Evolutionary conservation across 306 rosid species (phyloP), one percentile per base, ranked within the genome.

Genomic region (Medicago lupulina): DNA sequence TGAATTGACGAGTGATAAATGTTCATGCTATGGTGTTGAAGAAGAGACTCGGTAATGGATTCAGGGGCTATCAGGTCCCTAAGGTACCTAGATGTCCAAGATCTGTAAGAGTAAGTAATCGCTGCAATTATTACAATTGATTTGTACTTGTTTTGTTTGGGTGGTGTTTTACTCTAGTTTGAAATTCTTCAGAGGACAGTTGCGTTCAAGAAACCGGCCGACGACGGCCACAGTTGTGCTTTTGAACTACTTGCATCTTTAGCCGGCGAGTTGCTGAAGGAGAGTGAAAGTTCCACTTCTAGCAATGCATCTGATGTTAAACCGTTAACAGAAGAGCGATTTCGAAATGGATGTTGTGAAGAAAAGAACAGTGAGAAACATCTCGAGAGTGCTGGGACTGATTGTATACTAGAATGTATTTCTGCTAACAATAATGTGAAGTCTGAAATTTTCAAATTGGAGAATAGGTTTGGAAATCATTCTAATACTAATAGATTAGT

Each of bases 191-290:
- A 94, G 98, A 83, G 86, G 82, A 80, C 91, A 87, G 80, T 81
- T 71, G 74, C 84, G n/a, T 77, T 60, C 70, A 83, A 85, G 91
- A 87, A 86, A 80, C 75, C 62, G 12, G 82, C 57, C 16, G 85
- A 86, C 34, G 87, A 89, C 43, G 86, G 83, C 72, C 82, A 78
- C 71, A 81, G 76, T 70, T 88, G 90, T 81, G 96, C 96, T 40
- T 82, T 94, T 79, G 98, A 94, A 80, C 74, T 94, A 53, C 72
- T 94, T 83, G 97, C 97, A 78, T 86, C 97, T 78, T 78, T 94
- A 81, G 98, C 98, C 31, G 97, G 97, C 58, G 84, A 92, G 88
- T 86, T 94, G 70, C 85, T 94, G 91, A 83, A 71, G 85, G 97
- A 94, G 91, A 79, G 89, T 46, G 96, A 87, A 84, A 88, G 96